phyloP scores from a whole-genome alignment of 495 filamentous ascomycete species.

The Halenospora varia region DNA sequence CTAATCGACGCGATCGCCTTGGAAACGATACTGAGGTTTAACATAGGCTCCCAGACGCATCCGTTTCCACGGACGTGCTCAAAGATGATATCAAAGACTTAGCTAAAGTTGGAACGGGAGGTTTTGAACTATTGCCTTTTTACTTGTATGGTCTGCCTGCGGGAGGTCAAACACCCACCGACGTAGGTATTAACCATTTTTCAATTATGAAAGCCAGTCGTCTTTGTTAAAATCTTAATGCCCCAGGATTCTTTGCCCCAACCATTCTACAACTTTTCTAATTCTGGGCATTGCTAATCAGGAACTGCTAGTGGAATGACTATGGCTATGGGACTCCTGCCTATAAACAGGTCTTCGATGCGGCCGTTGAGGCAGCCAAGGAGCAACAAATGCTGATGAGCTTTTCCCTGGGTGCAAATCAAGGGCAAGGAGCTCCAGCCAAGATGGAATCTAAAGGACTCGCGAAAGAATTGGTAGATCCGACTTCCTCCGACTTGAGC shows the following conservation, averaged over 20 bases:
- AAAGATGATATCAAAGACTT: constrained; percentile 32
- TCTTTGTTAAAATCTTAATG: neutral
- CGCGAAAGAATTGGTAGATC: neutral
- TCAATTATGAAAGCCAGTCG: neutral
- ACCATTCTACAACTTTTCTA: neutral
- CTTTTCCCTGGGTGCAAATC: constrained; percentile 45
- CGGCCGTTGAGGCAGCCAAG: constrained; percentile 32
- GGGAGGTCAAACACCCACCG: neutral
- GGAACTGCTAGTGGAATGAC: constrained; percentile 30
- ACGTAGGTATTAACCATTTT: neutral
- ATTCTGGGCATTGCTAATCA: neutral
- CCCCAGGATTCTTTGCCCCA: neutral
- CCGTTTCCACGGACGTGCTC: constrained; percentile 29
- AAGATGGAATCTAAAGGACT: neutral
- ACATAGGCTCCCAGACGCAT: constrained; percentile 35
- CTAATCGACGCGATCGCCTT: neutral
- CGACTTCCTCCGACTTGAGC: neutral
- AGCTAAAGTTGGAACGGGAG: constrained; percentile 35
- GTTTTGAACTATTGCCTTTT: constrained; percentile 38
- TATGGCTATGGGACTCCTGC: constrained; percentile 45
- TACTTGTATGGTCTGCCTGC: constrained; percentile 34
- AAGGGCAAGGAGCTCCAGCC: constrained; percentile 44
- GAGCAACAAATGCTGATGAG: constrained; percentile 41
- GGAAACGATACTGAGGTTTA: neutral
- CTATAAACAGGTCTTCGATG: constrained; percentile 35